These are phyloP conservation scores for Lasiodiplodia sp. DNA, from an alignment of 2,329 filamentous ascomycete genomes.

Conservation along the genomic window DNA sequence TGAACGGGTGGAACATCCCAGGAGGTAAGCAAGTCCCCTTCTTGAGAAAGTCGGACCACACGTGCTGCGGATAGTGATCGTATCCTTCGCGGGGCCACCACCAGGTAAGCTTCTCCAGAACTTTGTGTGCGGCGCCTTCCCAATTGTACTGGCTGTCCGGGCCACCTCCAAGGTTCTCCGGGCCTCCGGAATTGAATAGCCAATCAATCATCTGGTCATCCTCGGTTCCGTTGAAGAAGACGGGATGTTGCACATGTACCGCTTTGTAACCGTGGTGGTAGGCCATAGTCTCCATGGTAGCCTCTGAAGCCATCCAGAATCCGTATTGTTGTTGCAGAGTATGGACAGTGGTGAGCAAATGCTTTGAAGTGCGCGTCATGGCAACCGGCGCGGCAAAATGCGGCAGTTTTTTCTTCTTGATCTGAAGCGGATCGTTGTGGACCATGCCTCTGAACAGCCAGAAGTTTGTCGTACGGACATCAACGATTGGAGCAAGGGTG, in stretches of 20 bases:
- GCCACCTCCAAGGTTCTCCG: conserved; percentile 27
- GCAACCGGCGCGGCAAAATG: conserved; percentile 67
- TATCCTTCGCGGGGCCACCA: conserved; percentile 29
- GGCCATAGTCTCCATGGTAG: conserved; percentile 90
- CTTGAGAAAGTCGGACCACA: conserved; percentile 28
- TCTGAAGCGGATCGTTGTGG: conserved; percentile 67
- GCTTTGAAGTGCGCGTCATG: conserved; percentile 80
- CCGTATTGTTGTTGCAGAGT: conserved; percentile 80
- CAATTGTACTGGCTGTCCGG: conserved; percentile 28
- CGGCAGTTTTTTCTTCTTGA: conserved; percentile 72
- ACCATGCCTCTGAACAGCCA: conserved; percentile 58
- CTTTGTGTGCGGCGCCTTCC: conserved; percentile 24
- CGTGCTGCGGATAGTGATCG: conserved; percentile 21
- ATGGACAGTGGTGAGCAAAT: conserved; percentile 88
- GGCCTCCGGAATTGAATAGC: conserved; percentile 28
- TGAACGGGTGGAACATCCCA: conserved; percentile 30
- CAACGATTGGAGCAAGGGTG: conserved; percentile 88
- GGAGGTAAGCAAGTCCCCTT: conserved; percentile 19
- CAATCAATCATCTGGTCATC: conserved; percentile 24
- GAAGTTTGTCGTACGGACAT: conserved; percentile 87
- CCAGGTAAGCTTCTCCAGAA: conserved; percentile 26
- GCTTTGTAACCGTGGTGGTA: conserved; percentile 93
- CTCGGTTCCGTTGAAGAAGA: conserved; percentile 59
- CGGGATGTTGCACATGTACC: conserved; percentile 86
- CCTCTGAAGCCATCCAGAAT: conserved; percentile 92